These are phyloP conservation scores for Stephania cephalantha DNA, from an alignment of 164 flowering plant genomes.

Conservation along the genomic window DNA sequence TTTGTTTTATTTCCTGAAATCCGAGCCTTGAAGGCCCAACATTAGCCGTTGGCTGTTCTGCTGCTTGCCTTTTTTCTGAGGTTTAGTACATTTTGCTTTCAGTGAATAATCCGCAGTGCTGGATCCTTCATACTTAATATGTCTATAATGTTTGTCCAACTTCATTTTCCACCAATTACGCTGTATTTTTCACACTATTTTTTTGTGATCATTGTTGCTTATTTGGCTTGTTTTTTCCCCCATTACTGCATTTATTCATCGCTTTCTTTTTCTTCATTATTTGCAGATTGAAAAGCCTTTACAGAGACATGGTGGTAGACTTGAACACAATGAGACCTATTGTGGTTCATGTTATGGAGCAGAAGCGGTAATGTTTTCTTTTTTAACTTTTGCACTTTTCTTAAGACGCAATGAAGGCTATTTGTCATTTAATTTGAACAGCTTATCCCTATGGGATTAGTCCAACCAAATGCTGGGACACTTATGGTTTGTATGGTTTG, in stretches of 20 bases:
- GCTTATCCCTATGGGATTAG: neutral
- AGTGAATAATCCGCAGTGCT: no score
- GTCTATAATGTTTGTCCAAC: neutral
- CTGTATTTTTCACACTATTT: neutral
- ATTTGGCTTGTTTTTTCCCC: neutral
- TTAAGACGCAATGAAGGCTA: neutral
- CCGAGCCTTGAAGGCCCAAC: no score
- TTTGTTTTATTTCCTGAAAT: no score
- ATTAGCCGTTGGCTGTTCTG: no score
- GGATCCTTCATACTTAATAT: no score
- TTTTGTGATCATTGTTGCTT: neutral
- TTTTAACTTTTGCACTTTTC: neutral
- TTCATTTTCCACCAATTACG: neutral
- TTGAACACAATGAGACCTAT: conserved; percentile 89
- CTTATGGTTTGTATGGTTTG: neutral
- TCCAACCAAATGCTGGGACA: neutral
- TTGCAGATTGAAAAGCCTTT: conserved; percentile 83
- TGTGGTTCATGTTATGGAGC: conserved; percentile 96
- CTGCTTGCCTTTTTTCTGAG: no score
- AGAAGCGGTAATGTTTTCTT: conserved; percentile 45
- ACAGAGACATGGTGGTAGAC: conserved; percentile 91
- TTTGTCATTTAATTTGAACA: neutral
- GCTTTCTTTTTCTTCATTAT: neutral
- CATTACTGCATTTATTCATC: neutral
- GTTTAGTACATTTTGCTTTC: no score